Evolutionary conservation across 202 grass and related monocot genomes (phyloP), one percentile per base, ranked within the genome.

Genomic region (Zizania palustris): DNA sequence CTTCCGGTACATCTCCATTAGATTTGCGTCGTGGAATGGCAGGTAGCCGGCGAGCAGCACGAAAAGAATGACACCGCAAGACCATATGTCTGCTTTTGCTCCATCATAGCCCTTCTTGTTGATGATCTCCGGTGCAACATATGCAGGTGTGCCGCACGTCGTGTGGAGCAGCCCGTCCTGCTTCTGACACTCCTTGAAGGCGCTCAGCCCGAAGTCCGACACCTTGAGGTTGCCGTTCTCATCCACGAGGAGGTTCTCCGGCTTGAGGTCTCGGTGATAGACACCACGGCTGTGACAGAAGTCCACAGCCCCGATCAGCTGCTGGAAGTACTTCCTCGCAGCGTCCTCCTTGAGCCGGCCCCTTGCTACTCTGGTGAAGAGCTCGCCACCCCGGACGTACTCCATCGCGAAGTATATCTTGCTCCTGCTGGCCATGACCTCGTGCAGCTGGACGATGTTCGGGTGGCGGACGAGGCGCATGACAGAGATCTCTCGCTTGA

Each of bases 381-480:
- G 93, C 79, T 97, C 90, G 1, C 88, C 90, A 0, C 90, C 90
- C 22, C 79, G 82, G 54, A 91, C 88, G 13, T 97, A 97, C 81
- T 97, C 93, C 88, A 97, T 93, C 6, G 90, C 88, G 1, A 97
- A 91, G 77, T 93, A 91, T 74, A 97, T 97, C 78, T 93, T 97
- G 81, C 38, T 89, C 85, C 91, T 97, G 86, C 85, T 93, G 76
- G 84, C 90, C 93, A 97, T 97, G 67, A 93, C 88, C 73, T 97
- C 90, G 1, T 91, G 88, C 19, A 93, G 86, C 63, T 93, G 88
- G 42, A 97, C 86, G n/a, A 97, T 49, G 6, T 97, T 93, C 62
- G 93, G 90, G 35, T 97, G 93, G 67, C 86, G 90, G 28, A 93
- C 82, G 5, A 89, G 84, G 55, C 81, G 85, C 86, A 97, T 93